Percentiles rank a stretch among this genome's conserved stretches.
These are phyloP conservation scores for Heracleum sosnowskyi DNA, from an alignment of 129 eudicot genomes.

Conservation along the genomic window DNA sequence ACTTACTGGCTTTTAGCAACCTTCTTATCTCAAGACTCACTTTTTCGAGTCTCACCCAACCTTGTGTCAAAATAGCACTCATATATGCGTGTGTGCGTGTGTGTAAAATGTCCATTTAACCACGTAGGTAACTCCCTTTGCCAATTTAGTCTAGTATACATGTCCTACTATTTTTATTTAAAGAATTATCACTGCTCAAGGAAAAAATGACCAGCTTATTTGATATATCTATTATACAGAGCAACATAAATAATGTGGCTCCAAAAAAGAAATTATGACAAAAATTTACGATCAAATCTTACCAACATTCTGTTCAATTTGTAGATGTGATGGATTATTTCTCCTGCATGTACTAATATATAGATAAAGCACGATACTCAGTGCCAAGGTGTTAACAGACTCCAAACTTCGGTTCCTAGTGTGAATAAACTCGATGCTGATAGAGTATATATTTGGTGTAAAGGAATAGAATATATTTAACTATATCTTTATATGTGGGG, in stretches of 20 bases:
- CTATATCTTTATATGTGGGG: no score
- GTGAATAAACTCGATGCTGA: neutral
- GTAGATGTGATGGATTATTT: neutral
- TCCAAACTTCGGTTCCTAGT: neutral
- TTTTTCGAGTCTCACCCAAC: no score
- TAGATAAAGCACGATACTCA: neutral
- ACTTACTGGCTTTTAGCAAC: no score
- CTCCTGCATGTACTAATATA: neutral
- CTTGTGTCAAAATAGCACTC: no score
- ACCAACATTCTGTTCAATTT: neutral
- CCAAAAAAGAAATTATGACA: neutral
- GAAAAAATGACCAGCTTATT: neutral
- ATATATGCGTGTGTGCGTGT: no score
- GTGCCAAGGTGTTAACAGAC: neutral
- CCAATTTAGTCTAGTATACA: neutral
- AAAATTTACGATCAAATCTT: neutral
- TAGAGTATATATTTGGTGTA: no score
- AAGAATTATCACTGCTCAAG: neutral
- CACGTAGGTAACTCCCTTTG: neutral
- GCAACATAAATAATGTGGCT: neutral
- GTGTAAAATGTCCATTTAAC: no score
- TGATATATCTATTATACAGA: neutral
- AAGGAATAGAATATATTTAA: no score
- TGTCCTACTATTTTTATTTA: neutral
- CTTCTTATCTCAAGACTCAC: no score